These are phyloP conservation scores for Fusarium devonianum DNA, from an alignment of 2,329 filamentous ascomycete genomes.

Conservation along the genomic window DNA sequence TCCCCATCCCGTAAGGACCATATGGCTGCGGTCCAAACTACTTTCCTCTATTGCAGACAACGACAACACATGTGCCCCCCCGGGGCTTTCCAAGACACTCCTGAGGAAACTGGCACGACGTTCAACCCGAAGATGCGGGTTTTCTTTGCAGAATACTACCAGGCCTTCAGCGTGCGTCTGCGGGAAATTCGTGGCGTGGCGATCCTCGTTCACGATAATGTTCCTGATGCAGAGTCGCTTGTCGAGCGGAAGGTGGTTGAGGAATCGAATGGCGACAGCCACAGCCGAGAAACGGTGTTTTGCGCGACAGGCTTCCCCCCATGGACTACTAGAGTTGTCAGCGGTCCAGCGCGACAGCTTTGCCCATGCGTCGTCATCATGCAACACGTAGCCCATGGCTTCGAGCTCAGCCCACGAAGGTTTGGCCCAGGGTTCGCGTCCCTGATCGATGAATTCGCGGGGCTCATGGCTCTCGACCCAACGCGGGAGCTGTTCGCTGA, in stretches of 20 bases:
- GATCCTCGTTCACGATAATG: constrained; percentile 2
- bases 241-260: background rate
- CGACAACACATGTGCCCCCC: fast-evolving
- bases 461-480: fast-evolving
- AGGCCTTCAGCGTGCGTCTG: constrained; percentile 1
- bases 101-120: background rate
- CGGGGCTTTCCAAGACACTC: background rate
- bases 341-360: no score
- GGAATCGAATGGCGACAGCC: constrained; percentile 2
- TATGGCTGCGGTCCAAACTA: no score
- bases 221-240: background rate
- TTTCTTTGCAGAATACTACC: constrained; percentile 10
- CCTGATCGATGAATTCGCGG: background rate
- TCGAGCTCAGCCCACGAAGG: background rate
- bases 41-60: background rate
- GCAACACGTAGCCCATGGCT: fast-evolving
- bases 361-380: background rate
- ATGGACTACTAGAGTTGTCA: background rate
- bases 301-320: background rate
- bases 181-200: background rate
- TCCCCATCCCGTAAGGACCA: no score
- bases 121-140: background rate
- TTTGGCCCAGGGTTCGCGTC: background rate
- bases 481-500: background rate
- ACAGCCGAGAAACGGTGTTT: constrained; percentile 7